phyloP scores from a whole-genome alignment of 2,329 filamentous ascomycete genomes.

The Cryphonectria nitschkei region DNA sequence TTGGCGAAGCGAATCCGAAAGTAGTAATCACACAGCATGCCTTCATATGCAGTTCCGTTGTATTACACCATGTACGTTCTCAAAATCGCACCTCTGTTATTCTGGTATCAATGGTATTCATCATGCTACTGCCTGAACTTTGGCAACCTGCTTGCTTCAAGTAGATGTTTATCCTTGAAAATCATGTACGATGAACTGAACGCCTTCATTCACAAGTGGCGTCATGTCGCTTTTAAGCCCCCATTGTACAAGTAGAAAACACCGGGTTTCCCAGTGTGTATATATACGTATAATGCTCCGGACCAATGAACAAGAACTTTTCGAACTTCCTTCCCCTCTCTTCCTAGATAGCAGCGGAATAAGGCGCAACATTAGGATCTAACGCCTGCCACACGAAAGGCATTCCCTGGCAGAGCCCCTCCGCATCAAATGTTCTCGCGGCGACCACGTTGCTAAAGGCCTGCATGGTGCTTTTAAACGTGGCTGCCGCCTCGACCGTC shows the following conservation, averaged over 20 bases:
- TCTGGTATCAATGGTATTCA: neutral
- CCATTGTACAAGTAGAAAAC: neutral
- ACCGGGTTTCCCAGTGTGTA: neutral
- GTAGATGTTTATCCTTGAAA: neutral
- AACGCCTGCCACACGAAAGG: slow-evolving; percentile 46
- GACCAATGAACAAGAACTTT: neutral
- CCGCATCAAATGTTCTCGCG: slow-evolving; percentile 44
- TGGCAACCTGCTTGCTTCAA: neutral
- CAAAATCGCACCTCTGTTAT: neutral
- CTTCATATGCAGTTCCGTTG: neutral
- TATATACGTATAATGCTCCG: neutral
- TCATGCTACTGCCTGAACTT: neutral
- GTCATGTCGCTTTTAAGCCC: neutral
- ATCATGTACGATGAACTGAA: neutral
- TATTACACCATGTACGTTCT: neutral
- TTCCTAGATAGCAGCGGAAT: slow-evolving; percentile 27
- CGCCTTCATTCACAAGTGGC: neutral
- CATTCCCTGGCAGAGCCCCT: slow-evolving; percentile 51
- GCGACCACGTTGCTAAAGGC: slow-evolving; percentile 43
- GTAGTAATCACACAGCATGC: too few relatives aligned
- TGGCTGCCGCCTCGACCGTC: slow-evolving; percentile 39
- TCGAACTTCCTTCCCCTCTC: neutral
- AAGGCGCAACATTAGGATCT: slow-evolving; percentile 32
- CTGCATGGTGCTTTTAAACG: slow-evolving; percentile 43
- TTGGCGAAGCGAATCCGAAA: neutral